A percentile compares a stretch with the other conserved stretches of the same genome.
phyloP scores from a whole-genome alignment of 768 basidiomycete species.

The Hysterangium stoloniferum region DNA sequence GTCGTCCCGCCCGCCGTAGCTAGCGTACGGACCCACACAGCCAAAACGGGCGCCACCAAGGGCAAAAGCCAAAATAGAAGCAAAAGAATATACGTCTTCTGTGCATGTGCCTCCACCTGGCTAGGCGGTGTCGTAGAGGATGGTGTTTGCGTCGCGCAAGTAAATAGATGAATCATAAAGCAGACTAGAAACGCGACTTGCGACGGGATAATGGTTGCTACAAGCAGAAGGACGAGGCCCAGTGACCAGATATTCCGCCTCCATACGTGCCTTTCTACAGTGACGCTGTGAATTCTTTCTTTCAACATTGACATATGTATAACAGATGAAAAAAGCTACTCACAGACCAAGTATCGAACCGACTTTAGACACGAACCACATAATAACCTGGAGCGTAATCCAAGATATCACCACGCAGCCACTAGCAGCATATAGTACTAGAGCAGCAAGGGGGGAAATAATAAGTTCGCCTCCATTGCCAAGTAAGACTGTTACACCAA shows the following conservation, averaged over 20 bases:
- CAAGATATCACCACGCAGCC: conserved; percentile 60
- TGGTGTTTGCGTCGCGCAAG: conserved; percentile 36
- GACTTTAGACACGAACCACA: conserved; percentile 38
- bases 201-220: conserved; percentile 78
- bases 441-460: conserved; percentile 45
- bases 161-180: conserved; percentile 71
- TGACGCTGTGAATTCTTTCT: background rate
- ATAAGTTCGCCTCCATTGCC: conserved; percentile 48
- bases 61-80: conserved; percentile 80
- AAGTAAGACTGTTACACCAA: conserved; percentile 46
- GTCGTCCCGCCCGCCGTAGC: conserved; percentile 70
- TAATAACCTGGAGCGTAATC: conserved; percentile 39
- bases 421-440: conserved; percentile 49
- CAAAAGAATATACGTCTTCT: conserved; percentile 56
- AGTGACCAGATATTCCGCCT: conserved; percentile 35
- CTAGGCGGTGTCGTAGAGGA: background rate
- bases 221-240: conserved; percentile 49
- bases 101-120: conserved; percentile 30
- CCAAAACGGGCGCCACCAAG: conserved; percentile 65
- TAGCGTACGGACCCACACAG: conserved; percentile 86
- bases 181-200: conserved; percentile 85
- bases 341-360: conserved; percentile 18
- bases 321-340: background rate
- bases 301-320: background rate
- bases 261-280: background rate